Conservation (phyloP, 495 filamentous ascomycete species). For the Friedmanniomyces simplex region DNA sequence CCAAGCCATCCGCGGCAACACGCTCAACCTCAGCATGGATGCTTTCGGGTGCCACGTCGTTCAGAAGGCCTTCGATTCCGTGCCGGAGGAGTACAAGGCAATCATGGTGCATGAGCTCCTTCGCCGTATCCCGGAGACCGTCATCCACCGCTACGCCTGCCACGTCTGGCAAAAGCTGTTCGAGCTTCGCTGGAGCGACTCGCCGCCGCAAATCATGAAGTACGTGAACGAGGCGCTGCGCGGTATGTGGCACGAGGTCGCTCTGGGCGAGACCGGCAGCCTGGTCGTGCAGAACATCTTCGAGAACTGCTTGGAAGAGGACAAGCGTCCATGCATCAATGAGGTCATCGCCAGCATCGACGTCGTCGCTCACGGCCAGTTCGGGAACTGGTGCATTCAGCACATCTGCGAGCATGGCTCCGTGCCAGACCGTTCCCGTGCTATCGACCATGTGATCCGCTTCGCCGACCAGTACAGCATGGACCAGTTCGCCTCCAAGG, state of each 20-base stretch:
- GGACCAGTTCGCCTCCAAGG: slow-evolving; percentile 98
- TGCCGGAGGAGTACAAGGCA: slow-evolving; percentile 94
- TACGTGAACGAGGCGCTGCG: slow-evolving; percentile 92
- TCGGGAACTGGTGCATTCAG: slow-evolving; percentile 99
- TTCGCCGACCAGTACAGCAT: slow-evolving; percentile 94
- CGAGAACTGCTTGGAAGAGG: slow-evolving; percentile 96
- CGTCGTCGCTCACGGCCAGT: slow-evolving; percentile 94
- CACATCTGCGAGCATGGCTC: slow-evolving; percentile 97
- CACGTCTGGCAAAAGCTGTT: slow-evolving; percentile 99
- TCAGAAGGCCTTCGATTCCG: slow-evolving; percentile 95
- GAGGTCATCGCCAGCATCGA: slow-evolving; percentile 91
- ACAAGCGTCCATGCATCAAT: slow-evolving; percentile 97
- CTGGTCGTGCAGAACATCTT: slow-evolving; percentile 99
- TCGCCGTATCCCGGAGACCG: slow-evolving; percentile 91
- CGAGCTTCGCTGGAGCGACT: slow-evolving; percentile 87
- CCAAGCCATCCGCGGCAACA: slow-evolving; percentile 88
- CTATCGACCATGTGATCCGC: slow-evolving; percentile 86
- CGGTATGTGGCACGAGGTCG: slow-evolving; percentile 99
- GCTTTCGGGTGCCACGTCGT: slow-evolving; percentile 97
- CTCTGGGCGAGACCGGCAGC: slow-evolving; percentile 91
- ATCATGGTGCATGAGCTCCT: slow-evolving; percentile 96
- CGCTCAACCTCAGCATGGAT: slow-evolving; percentile 91
- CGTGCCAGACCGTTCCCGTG: slow-evolving; percentile 80
- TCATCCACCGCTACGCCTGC: slow-evolving; percentile 95
- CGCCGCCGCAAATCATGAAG: slow-evolving; percentile 95